Conservation (phyloP, 352 stramenopile genomes). For the Peronospora belbahrii region DNA sequence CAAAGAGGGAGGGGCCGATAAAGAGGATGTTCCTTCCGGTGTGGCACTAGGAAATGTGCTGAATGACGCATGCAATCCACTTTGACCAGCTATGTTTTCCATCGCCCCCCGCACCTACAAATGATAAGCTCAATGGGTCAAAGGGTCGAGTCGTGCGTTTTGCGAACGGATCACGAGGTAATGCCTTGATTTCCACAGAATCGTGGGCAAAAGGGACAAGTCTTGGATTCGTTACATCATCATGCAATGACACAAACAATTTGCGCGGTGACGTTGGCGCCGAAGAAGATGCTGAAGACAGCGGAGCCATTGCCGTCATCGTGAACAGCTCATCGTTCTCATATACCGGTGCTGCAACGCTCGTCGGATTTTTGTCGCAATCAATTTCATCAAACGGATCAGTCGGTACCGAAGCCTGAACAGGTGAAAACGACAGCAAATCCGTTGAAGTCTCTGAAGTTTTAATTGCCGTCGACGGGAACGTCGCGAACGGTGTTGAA, state of each 20-base stretch:
- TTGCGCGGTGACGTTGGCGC: slow-evolving; percentile 23
- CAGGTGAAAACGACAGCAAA: slow-evolving; percentile 58
- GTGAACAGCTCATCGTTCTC: slow-evolving; percentile 30
- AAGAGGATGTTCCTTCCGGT: slow-evolving; percentile 9
- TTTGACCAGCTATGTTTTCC: slow-evolving; percentile 3
- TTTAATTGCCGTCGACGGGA: slow-evolving; percentile 1
- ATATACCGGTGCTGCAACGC: slow-evolving; percentile 8
- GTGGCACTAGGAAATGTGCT: slow-evolving; percentile 8
- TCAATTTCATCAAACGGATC: slow-evolving; percentile 34
- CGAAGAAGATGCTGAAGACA: slow-evolving; percentile 16
- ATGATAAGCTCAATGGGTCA: slow-evolving; percentile 22
- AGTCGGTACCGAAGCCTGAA: slow-evolving; percentile 15
- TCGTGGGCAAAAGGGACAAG: slow-evolving; percentile 2
- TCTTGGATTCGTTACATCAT: slow-evolving; percentile 7
- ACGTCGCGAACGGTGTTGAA: slow-evolving; percentile 12
- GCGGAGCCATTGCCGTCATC: slow-evolving; percentile 6
- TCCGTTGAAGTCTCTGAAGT: slow-evolving; percentile 20
- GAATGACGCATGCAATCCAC: slow-evolving; percentile 6
- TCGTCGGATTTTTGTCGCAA: slow-evolving; percentile 11
- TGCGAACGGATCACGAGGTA: slow-evolving; percentile 7
- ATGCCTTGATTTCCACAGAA: neutral
- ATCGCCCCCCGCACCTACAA: slow-evolving; percentile 16
- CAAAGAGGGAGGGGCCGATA: slow-evolving; percentile 26
- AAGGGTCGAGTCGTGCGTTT: slow-evolving; percentile 22
- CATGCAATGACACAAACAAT: slow-evolving; percentile 28